phyloP scores from a whole-genome alignment of 2,329 filamentous ascomycete genomes.

The Grosmannia clavigera region DNA sequence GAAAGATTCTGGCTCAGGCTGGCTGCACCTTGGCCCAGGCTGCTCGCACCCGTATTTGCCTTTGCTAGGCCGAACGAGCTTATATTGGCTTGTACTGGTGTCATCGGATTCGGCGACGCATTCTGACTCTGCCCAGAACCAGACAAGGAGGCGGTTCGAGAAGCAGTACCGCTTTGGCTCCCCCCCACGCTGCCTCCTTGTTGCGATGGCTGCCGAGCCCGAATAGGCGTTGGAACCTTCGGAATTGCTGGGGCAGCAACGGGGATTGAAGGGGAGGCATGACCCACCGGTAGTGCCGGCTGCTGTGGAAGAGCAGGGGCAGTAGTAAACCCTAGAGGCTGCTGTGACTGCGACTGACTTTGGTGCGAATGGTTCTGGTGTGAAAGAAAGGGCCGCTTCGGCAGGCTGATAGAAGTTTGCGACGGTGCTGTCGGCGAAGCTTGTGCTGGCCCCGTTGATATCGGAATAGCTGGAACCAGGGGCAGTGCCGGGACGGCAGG shows the following conservation, averaged over 20 bases:
- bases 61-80: constrained; percentile 47
- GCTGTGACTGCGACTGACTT: constrained; percentile 12
- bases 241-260: constrained; percentile 70
- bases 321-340: constrained; percentile 18
- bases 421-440: background rate
- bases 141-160: constrained; percentile 53
- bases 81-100: constrained; percentile 53
- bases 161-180: constrained; percentile 42
- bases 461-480: constrained; percentile 27
- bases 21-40: constrained; percentile 6
- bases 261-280: constrained; percentile 68
- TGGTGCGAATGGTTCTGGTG: constrained; percentile 16
- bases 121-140: constrained; percentile 41
- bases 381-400: constrained; percentile 27
- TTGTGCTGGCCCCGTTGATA: constrained; percentile 18
- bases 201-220: constrained; percentile 65
- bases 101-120: constrained; percentile 46
- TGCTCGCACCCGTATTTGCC: constrained; percentile 1
- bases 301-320: constrained; percentile 48
- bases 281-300: constrained; percentile 33
- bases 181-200: constrained; percentile 59
- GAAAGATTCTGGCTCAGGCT: background rate
- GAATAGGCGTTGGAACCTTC: constrained; percentile 70
- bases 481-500: constrained; percentile 4
- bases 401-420: constrained; percentile 21